phyloP scores from a whole-genome alignment of 1,284 basidiomycete species.

The Ceraceosorus bombacis region DNA sequence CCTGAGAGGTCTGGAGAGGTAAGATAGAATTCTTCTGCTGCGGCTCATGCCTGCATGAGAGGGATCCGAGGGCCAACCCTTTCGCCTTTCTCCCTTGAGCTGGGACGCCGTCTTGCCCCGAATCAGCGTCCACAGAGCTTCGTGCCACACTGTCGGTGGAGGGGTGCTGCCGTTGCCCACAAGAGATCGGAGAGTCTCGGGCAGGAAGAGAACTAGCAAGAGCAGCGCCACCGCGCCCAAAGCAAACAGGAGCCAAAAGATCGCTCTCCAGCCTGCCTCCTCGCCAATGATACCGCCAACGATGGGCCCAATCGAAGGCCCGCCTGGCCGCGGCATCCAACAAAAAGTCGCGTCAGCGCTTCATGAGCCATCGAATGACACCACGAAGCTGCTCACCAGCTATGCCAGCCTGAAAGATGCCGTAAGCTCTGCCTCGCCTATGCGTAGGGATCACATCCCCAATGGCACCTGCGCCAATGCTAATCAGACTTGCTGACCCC shows the following conservation, averaged over 20 bases:
- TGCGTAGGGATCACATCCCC: slow-evolving; percentile 2
- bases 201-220: slow-evolving; percentile 5
- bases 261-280: neutral
- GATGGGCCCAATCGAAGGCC: slow-evolving; percentile 3
- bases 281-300: slow-evolving; percentile 3
- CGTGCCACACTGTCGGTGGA: neutral
- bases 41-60: neutral
- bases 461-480: slow-evolving; percentile 3
- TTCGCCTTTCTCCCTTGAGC: neutral
- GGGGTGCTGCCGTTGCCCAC: neutral
- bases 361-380: neutral
- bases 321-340: neutral
- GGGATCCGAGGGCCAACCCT: neutral
- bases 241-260: neutral
- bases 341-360: neutral
- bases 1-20: neutral
- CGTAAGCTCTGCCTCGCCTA: slow-evolving; percentile 1
- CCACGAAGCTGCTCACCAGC: neutral
- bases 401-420: slow-evolving; percentile 7
- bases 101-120: neutral
- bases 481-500: neutral
- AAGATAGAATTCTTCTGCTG: neutral
- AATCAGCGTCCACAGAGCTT: neutral
- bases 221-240: slow-evolving; percentile 4
- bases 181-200: slow-evolving; percentile 2